phyloP scores from a whole-genome alignment of 179 eudicot species.

The Gypsophila paniculata region DNA sequence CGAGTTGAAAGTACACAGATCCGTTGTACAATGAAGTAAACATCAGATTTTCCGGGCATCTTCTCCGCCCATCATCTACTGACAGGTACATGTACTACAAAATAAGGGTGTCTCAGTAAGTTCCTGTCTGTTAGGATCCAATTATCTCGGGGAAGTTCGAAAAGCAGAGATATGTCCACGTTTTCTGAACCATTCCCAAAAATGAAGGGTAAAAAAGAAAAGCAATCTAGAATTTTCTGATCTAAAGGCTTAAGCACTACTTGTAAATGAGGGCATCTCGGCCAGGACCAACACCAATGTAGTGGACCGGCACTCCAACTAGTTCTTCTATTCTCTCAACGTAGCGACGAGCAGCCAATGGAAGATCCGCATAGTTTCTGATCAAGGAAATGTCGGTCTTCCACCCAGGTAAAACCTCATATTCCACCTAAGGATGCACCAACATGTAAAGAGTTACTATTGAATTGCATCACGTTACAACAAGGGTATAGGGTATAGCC shows the following conservation, averaged over 20 bases:
- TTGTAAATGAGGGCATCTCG: slow-evolving; percentile 93
- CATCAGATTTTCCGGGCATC: slow-evolving; percentile 4
- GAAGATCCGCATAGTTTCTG: slow-evolving; percentile 72
- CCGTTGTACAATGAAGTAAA: not conserved
- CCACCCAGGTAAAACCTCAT: slow-evolving; percentile 93
- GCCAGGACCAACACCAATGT: slow-evolving; percentile 90
- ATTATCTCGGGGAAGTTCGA: not conserved
- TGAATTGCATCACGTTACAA: not conserved
- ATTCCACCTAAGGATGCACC: slow-evolving; percentile 58
- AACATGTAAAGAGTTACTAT: not conserved
- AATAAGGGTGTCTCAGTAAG: slow-evolving; percentile 3
- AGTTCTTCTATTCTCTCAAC: slow-evolving; percentile 91
- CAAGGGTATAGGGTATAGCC: no score
- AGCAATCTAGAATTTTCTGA: not conserved
- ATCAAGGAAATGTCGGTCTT: slow-evolving; percentile 67
- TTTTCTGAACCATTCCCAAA: not conserved
- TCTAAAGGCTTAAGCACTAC: slow-evolving; percentile 20
- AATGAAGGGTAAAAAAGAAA: not conserved
- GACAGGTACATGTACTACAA: slow-evolving; percentile 15
- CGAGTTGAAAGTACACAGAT: not conserved
- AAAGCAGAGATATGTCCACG: slow-evolving; percentile 2
- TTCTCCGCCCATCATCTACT: not conserved
- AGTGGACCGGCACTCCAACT: slow-evolving; percentile 77
- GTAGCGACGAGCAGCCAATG: slow-evolving; percentile 61
- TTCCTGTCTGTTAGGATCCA: slow-evolving; percentile 9